A percentile compares a stretch with the other conserved stretches of the same genome.
These are phyloP conservation scores for Cronartium quercuum DNA, from an alignment of 1,284 basidiomycete species.

Conservation along the genomic window DNA sequence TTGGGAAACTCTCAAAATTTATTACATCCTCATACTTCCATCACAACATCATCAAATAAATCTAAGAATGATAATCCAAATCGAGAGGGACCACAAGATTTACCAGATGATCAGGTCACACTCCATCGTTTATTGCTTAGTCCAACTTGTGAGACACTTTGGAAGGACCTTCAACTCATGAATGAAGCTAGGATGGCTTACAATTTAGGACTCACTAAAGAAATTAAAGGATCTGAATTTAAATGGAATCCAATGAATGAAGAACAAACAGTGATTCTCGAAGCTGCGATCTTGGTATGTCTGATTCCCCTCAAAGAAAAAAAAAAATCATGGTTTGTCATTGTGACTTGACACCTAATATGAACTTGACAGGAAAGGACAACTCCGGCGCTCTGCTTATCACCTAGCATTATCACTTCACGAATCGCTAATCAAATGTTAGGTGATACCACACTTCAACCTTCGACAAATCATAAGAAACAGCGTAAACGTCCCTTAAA, in stretches of 20 bases:
- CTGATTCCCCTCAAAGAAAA: neutral
- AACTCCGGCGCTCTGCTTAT: slow-evolving; percentile 31
- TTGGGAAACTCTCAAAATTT: neutral
- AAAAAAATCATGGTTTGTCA: neutral
- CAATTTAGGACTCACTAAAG: neutral
- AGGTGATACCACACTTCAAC: slow-evolving; percentile 30
- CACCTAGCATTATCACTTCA: slow-evolving; percentile 37
- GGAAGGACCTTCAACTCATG: slow-evolving; percentile 34
- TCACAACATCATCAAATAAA: neutral
- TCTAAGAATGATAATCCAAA: slow-evolving; percentile 1
- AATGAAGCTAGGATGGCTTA: slow-evolving; percentile 28
- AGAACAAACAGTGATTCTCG: slow-evolving; percentile 32
- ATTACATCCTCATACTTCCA: slow-evolving; percentile 1
- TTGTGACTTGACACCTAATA: neutral
- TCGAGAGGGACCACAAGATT: neutral
- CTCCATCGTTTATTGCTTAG: slow-evolving; percentile 30
- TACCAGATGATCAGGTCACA: slow-evolving; percentile 27
- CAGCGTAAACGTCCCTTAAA: slow-evolving; percentile 35
- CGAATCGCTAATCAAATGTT: slow-evolving; percentile 38
- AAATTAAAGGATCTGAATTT: slow-evolving; percentile 12
- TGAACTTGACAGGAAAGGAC: slow-evolving; percentile 22
- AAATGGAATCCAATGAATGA: slow-evolving; percentile 33
- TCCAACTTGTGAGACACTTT: slow-evolving; percentile 35
- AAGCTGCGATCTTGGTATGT: slow-evolving; percentile 35
- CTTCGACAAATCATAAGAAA: slow-evolving; percentile 32